Evolutionary conservation across 1,284 basidiomycete species (phyloP).

Genomic region (Sanghuangporus sanghuang): DNA sequence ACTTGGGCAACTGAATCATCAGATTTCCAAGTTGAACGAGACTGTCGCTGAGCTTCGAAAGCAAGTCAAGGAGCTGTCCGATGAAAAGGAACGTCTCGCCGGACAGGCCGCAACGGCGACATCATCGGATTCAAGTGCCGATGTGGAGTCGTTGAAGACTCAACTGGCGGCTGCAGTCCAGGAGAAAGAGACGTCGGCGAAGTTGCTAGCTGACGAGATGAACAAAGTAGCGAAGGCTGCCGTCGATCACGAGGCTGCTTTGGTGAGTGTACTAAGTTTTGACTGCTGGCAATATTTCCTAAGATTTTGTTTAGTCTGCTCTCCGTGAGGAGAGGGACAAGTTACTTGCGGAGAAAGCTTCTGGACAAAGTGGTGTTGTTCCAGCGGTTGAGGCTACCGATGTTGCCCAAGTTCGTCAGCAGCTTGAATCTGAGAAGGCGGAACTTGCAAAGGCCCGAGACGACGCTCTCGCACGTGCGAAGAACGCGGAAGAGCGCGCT

Average conservation of each 20-base stretch:
- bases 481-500: too few species aligned
- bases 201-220: slow-evolving; percentile 38
- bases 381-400: too few species aligned
- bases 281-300: not conserved
- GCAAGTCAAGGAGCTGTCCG: slow-evolving; percentile 26
- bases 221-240: slow-evolving; percentile 35
- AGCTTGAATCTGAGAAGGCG: too few species aligned
- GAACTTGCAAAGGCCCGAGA: too few species aligned
- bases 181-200: slow-evolving; percentile 41
- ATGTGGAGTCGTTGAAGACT: slow-evolving; percentile 23
- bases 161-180: slow-evolving; percentile 36
- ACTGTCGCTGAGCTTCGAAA: slow-evolving; percentile 24
- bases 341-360: slow-evolving; percentile 53
- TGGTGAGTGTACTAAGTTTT: slow-evolving; percentile 36
- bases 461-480: too few species aligned
- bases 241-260: slow-evolving; percentile 34
- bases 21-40: slow-evolving; percentile 34
- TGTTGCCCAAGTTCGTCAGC: too few species aligned
- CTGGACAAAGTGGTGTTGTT: too few species aligned
- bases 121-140: slow-evolving; percentile 18
- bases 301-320: slow-evolving; percentile 35
- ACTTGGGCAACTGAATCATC: slow-evolving; percentile 28
- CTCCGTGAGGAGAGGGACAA: slow-evolving; percentile 58
- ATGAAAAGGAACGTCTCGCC: slow-evolving; percentile 32
- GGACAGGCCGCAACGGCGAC: slow-evolving; percentile 21